A percentile compares a stretch with the other conserved stretches of the same genome.
phyloP scores from a whole-genome alignment of 345 rosid genomes.

The Theobroma cacao region DNA sequence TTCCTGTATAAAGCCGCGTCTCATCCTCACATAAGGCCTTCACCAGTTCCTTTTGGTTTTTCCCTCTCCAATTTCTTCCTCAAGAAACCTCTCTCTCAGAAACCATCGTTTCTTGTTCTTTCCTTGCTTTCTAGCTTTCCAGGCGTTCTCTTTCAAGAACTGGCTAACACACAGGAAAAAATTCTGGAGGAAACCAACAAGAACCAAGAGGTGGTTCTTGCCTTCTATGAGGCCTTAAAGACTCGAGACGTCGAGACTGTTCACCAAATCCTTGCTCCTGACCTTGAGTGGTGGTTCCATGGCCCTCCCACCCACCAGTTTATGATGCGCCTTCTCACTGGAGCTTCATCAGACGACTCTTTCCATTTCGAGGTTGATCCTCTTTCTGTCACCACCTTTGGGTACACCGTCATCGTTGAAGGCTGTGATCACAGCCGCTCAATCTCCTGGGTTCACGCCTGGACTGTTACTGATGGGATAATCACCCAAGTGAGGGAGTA shows the following conservation, averaged over 20 bases:
- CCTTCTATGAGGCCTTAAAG: conserved; percentile 80
- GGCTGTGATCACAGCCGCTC: conserved; percentile 63
- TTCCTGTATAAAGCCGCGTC: conserved; percentile 17
- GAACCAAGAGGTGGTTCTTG: conserved; percentile 81
- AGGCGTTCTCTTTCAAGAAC: conserved; percentile 39
- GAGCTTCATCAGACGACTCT: conserved; percentile 30
- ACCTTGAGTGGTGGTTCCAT: conserved; percentile 99
- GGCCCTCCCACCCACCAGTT: conserved; percentile 98
- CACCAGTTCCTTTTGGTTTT: conserved; percentile 20
- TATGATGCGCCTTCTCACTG: conserved; percentile 96
- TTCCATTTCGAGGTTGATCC: conserved; percentile 51
- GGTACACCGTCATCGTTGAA: conserved; percentile 72
- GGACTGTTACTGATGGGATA: conserved; percentile 92
- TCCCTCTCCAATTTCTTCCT: too few relatives aligned
- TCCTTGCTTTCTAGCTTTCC: not conserved
- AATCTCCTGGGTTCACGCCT: conserved; percentile 95
- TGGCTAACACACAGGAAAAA: conserved; percentile 60
- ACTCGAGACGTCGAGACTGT: conserved; percentile 76
- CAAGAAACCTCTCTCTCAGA: not conserved
- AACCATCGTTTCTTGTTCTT: too few relatives aligned
- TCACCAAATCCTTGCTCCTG: conserved; percentile 70
- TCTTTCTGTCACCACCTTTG: conserved; percentile 45
- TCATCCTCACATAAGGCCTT: not conserved
- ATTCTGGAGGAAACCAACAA: conserved; percentile 57
- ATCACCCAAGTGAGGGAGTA: conserved; percentile 91